These are phyloP conservation scores for Iodosphaeria phyllophila DNA, from an alignment of 2,329 filamentous ascomycete species.

Conservation along the genomic window DNA sequence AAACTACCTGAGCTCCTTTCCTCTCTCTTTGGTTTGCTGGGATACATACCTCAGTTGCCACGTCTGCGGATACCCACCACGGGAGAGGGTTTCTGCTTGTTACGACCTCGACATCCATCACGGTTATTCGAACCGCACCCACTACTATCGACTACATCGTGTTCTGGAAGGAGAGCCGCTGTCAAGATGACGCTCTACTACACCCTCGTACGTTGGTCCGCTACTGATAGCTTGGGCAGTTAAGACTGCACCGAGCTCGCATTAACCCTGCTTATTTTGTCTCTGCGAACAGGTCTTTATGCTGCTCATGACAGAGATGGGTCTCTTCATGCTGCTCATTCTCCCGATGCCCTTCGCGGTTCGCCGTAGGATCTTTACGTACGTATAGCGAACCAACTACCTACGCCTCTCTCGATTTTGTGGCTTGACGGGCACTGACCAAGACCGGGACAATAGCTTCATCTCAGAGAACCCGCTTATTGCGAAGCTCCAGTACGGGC, in stretches of 20 bases:
- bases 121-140: no score
- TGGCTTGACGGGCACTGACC: conserved; percentile 1
- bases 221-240: no score
- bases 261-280: conserved; percentile 9
- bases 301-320: conserved; percentile 69
- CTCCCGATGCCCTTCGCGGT: conserved; percentile 75
- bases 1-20: no score
- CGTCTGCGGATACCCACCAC: no score
- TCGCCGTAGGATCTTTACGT: conserved; percentile 71
- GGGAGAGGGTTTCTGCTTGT: no score
- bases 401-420: neutral
- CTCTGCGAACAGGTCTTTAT: conserved; percentile 48
- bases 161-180: no score
- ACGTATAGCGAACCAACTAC: conserved; percentile 12
- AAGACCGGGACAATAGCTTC: conserved; percentile 37
- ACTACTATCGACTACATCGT: no score
- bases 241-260: neutral
- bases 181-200: conserved; percentile 31
- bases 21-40: no score
- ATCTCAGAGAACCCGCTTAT: conserved; percentile 74
- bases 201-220: conserved; percentile 21
- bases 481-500: conserved; percentile 87
- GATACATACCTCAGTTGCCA: no score
- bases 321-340: conserved; percentile 60
- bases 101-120: no score